A percentile compares a stretch with the other conserved stretches of the same genome.
Evolutionary conservation across 345 rosid species (phyloP).

Genomic region (Salix koriyanagi): DNA sequence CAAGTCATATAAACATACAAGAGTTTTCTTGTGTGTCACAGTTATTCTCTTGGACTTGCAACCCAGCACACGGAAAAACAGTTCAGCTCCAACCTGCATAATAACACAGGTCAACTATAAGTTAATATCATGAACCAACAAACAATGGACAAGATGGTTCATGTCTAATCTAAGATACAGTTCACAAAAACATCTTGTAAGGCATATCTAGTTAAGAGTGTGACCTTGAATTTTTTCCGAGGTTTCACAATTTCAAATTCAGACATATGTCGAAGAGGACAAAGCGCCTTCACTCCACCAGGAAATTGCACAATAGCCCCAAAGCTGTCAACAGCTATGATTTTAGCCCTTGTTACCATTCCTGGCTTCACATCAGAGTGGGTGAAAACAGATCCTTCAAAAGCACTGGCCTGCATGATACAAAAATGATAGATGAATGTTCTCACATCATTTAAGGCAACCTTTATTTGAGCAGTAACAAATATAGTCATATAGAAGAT

Average conservation of each 20-base stretch:
- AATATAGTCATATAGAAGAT: too few species aligned
- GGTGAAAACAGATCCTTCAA: constrained; percentile 87
- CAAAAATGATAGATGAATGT: constrained; percentile 14
- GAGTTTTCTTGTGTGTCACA: constrained; percentile 90
- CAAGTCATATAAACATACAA: constrained; percentile 46
- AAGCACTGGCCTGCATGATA: constrained; percentile 73
- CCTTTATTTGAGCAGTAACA: too few species aligned
- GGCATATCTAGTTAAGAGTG: constrained; percentile 8
- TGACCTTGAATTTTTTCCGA: constrained; percentile 81
- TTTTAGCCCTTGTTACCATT: constrained; percentile 79
- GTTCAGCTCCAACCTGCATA: constrained; percentile 80
- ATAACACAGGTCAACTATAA: constrained; percentile 14
- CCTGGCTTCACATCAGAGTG: constrained; percentile 98
- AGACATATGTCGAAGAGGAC: constrained; percentile 94
- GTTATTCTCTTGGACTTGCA: constrained; percentile 95
- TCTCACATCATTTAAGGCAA: background rate
- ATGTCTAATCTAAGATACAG: background rate
- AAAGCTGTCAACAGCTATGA: constrained; percentile 65
- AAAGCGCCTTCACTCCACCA: constrained; percentile 95
- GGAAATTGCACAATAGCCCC: constrained; percentile 96
- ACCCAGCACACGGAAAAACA: constrained; percentile 88
- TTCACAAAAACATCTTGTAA: background rate
- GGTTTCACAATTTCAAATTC: constrained; percentile 89
- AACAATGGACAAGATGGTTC: background rate
- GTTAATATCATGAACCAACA: constrained; percentile 1